Conservation (phyloP, 257 asterid genomes). For the Ilex asprella region DNA sequence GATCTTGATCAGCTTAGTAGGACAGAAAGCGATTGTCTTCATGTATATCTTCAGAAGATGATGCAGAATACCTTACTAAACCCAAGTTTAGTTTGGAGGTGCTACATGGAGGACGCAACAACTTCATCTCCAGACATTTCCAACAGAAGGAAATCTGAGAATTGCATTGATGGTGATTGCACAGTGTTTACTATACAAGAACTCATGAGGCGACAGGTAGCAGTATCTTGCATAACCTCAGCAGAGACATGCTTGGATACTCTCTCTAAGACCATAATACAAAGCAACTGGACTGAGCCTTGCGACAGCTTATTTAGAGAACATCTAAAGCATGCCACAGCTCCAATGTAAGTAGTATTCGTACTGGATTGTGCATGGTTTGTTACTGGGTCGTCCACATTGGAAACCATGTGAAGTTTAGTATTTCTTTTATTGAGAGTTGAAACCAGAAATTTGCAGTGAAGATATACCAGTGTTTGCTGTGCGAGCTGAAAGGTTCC, state of each 20-base stretch:
- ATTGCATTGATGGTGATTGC: conserved; percentile 24
- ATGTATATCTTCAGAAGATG: conserved; percentile 33
- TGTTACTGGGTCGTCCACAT: no score
- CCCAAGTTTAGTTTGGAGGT: conserved; percentile 11
- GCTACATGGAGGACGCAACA: conserved; percentile 13
- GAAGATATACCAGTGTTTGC: no score
- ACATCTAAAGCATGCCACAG: conserved; percentile 15
- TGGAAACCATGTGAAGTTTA: no score
- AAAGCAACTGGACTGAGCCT: conserved; percentile 24
- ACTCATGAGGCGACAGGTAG: conserved; percentile 40
- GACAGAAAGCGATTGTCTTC: conserved; percentile 24
- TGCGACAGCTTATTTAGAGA: conserved; percentile 19
- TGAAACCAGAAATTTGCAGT: no score
- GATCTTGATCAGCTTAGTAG: conserved; percentile 35
- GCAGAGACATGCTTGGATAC: conserved; percentile 41
- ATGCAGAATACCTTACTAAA: conserved; percentile 16
- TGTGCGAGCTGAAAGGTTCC: no score
- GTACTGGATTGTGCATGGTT: neutral
- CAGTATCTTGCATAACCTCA: conserved; percentile 35
- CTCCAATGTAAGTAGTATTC: conserved; percentile 32
- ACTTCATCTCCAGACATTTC: conserved; percentile 15
- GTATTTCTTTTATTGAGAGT: no score
- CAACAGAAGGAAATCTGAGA: conserved; percentile 15
- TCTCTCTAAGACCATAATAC: conserved; percentile 31
- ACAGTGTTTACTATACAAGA: conserved; percentile 34